Conservation (phyloP, 1,284 basidiomycete genomes). For the Cutaneotrichosporon sp. region DNA sequence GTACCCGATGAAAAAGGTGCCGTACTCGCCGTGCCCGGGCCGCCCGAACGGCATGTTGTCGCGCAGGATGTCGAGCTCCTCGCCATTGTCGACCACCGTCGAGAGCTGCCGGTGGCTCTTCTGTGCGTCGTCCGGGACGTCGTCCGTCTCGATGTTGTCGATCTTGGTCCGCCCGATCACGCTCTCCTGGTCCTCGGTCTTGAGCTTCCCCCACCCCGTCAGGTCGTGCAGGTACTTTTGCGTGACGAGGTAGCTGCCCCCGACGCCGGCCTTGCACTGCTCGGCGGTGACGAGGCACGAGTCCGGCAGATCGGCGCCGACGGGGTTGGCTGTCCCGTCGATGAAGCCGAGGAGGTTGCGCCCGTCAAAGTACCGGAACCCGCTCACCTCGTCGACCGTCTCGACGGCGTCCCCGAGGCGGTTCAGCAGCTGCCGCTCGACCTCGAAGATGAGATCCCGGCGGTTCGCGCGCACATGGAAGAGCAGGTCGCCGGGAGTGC, state of each 20-base stretch:
- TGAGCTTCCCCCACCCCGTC: conserved; percentile 16
- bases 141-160: conserved; percentile 23
- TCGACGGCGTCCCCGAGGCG: conserved; percentile 14
- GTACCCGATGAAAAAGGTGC: conserved; percentile 28
- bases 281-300: conserved; percentile 6
- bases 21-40: conserved; percentile 19
- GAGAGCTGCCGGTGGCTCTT: conserved; percentile 26
- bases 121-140: conserved; percentile 15
- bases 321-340: conserved; percentile 27
- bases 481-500: conserved; percentile 22
- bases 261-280: conserved; percentile 3
- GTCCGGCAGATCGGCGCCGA: conserved; percentile 14
- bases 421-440: conserved; percentile 18
- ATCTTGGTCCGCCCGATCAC: conserved; percentile 25
- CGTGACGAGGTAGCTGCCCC: conserved; percentile 21
- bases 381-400: conserved; percentile 16
- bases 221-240: conserved; percentile 28
- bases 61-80: conserved; percentile 24
- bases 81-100: conserved; percentile 18
- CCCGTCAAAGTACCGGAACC: conserved; percentile 29
- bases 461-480: conserved; percentile 23
- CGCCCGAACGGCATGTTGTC: conserved; percentile 29
- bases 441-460: conserved; percentile 25
- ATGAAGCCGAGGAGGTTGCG: conserved; percentile 27
- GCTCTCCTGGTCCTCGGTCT: conserved; percentile 19